Percentiles rank a stretch among this genome's conserved stretches.
These are phyloP conservation scores for Hemisphaericaspora xylofermentans DNA, from an alignment of 1,139 yeast species.

Conservation along the genomic window DNA sequence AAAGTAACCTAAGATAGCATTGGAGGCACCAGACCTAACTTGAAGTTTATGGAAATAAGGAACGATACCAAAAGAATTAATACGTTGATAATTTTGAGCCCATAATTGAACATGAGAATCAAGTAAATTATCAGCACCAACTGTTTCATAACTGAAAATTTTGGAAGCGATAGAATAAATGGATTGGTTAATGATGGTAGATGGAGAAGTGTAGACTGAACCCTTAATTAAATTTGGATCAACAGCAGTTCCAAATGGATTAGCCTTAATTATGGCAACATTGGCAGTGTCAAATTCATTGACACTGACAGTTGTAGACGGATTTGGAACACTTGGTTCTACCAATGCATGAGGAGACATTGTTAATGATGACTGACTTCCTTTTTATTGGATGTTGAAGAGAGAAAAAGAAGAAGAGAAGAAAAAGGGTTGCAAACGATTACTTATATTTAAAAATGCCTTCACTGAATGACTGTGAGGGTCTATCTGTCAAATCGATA, in stretches of 20 bases:
- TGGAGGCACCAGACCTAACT: conserved; percentile 83
- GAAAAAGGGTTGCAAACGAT: not conserved
- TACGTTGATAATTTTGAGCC: conserved; percentile 51
- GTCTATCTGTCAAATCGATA: too few species aligned
- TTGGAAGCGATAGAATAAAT: conserved; percentile 61
- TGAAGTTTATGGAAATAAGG: conserved; percentile 65
- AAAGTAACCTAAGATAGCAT: conserved; percentile 74
- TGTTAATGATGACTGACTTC: not conserved
- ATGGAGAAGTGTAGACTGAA: conserved; percentile 59
- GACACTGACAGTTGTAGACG: conserved; percentile 5
- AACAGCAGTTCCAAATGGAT: conserved; percentile 59
- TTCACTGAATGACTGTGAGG: not conserved
- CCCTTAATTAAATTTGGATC: conserved; percentile 56
- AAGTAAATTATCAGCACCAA: conserved; percentile 60
- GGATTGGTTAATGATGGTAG: conserved; percentile 62
- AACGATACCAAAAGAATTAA: conserved; percentile 54
- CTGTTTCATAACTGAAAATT: conserved; percentile 68
- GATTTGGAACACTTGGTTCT: conserved; percentile 1
- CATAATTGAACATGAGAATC: conserved; percentile 64
- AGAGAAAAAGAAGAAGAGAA: conserved; percentile 2
- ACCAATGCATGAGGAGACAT: conserved; percentile 13
- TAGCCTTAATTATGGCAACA: conserved; percentile 18
- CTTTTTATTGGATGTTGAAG: not conserved
- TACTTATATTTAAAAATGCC: too few species aligned
- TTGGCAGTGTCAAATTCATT: conserved; percentile 5